Conservation (phyloP, 2,329 filamentous ascomycete genomes). For the Verticillium tricorpus region DNA sequence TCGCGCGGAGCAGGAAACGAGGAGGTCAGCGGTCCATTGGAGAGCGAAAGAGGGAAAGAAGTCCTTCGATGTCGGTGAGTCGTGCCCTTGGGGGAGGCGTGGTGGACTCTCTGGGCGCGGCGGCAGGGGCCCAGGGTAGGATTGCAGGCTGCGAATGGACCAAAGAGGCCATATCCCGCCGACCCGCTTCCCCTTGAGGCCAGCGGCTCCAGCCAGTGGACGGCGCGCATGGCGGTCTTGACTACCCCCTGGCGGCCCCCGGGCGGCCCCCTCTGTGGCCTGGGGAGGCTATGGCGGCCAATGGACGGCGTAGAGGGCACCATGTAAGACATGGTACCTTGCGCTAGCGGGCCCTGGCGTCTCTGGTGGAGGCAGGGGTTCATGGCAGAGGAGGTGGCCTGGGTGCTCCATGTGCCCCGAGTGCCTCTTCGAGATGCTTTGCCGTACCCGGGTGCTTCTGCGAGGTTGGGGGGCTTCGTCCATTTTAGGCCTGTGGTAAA, state of each 20-base stretch:
- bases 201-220: constrained; percentile 2
- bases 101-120: constrained; percentile 2
- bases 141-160: constrained; percentile 11
- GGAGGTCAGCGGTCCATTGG: constrained; percentile 9
- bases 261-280: neutral
- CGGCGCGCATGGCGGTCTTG: neutral
- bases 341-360: neutral
- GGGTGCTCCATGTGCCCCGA: neutral
- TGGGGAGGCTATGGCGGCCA: neutral
- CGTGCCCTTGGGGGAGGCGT: constrained; percentile 5
- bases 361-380: neutral
- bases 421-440: neutral
- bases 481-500: neutral
- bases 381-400: neutral
- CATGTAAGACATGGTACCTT: constrained; percentile 1
- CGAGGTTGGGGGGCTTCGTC: neutral
- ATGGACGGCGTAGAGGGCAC: neutral
- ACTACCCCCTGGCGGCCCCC: neutral
- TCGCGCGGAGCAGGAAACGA: constrained; percentile 6
- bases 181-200: constrained; percentile 1
- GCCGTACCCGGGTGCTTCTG: neutral
- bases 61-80: constrained; percentile 5
- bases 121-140: constrained; percentile 3
- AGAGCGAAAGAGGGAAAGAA: constrained; percentile 10
- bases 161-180: constrained; percentile 8